Conservation (phyloP, 306 rosid species). For the Abrus precatorius region DNA sequence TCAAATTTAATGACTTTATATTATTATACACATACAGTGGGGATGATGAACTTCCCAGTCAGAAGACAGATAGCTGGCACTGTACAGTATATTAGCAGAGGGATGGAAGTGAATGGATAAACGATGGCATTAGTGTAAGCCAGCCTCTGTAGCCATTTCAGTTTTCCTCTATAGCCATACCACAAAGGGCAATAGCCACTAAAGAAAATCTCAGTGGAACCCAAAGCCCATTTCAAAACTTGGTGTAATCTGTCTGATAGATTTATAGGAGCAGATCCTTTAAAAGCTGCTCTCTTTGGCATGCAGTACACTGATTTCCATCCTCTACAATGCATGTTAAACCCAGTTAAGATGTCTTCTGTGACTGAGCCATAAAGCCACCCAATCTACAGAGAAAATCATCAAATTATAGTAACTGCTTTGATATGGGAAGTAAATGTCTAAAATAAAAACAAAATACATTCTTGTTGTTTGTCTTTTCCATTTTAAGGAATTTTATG, state of each 20-base stretch:
- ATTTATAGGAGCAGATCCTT: conserved; percentile 94
- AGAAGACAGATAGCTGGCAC: conserved; percentile 93
- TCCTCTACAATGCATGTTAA: conserved; percentile 98
- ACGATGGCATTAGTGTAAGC: conserved; percentile 80
- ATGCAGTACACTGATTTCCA: conserved; percentile 97
- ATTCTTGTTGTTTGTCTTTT: conserved; percentile 17
- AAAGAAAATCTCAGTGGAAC: conserved; percentile 88
- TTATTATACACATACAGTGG: conserved; percentile 71
- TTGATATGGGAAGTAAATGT: conserved; percentile 5
- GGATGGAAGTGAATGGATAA: conserved; percentile 92
- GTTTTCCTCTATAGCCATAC: conserved; percentile 91
- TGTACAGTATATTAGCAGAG: conserved; percentile 81
- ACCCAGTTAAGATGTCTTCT: conserved; percentile 92
- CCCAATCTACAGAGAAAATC: conserved; percentile 75
- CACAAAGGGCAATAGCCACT: conserved; percentile 94
- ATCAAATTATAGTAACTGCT: conserved; percentile 11
- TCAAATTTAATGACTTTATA: conserved; percentile 13
- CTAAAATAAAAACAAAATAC: neutral
- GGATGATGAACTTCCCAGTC: conserved; percentile 95
- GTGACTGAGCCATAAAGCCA: conserved; percentile 98
- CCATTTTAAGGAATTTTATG: conserved; percentile 13
- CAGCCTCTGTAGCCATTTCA: conserved; percentile 86
- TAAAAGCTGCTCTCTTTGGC: conserved; percentile 89
- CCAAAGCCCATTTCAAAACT: conserved; percentile 87
- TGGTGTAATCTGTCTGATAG: conserved; percentile 88